A percentile compares a stretch with the other conserved stretches of the same genome.
phyloP scores from a whole-genome alignment of 306 rosid species.

The Dalbergia oliveri region DNA sequence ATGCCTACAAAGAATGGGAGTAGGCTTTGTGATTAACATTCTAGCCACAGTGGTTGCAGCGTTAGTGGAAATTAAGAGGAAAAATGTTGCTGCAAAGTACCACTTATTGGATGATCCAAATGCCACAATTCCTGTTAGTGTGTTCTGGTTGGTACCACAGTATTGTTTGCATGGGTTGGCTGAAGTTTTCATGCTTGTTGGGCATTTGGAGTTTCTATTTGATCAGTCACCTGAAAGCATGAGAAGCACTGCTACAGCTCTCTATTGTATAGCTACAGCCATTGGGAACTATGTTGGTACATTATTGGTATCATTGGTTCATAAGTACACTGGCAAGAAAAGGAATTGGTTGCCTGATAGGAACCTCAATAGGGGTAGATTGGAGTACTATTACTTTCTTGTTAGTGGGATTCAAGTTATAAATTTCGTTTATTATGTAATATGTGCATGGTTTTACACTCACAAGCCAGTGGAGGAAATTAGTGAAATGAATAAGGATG shows the following conservation, averaged over 20 bases:
- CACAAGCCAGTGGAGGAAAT: slow-evolving; percentile 69
- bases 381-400: slow-evolving; percentile 72
- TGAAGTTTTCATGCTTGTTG: slow-evolving; percentile 78
- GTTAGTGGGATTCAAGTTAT: slow-evolving; percentile 69
- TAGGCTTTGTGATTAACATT: slow-evolving; percentile 67
- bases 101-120: slow-evolving; percentile 65
- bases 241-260: slow-evolving; percentile 76
- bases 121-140: slow-evolving; percentile 68
- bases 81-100: slow-evolving; percentile 56
- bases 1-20: slow-evolving; percentile 82
- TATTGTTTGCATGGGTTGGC: slow-evolving; percentile 67
- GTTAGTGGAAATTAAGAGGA: slow-evolving; percentile 63
- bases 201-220: slow-evolving; percentile 81
- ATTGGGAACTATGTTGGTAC: slow-evolving; percentile 70
- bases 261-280: slow-evolving; percentile 65
- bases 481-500: slow-evolving; percentile 37
- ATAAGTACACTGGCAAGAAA: slow-evolving; percentile 51
- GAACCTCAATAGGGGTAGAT: slow-evolving; percentile 75
- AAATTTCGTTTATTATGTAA: slow-evolving; percentile 61
- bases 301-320: slow-evolving; percentile 64
- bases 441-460: slow-evolving; percentile 68
- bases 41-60: slow-evolving; percentile 65
- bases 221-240: slow-evolving; percentile 87
- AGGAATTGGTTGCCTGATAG: slow-evolving; percentile 85
- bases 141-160: slow-evolving; percentile 85